Evolutionary conservation across 257 asterid species (phyloP).

Genomic region (Sherardia arvensis): DNA sequence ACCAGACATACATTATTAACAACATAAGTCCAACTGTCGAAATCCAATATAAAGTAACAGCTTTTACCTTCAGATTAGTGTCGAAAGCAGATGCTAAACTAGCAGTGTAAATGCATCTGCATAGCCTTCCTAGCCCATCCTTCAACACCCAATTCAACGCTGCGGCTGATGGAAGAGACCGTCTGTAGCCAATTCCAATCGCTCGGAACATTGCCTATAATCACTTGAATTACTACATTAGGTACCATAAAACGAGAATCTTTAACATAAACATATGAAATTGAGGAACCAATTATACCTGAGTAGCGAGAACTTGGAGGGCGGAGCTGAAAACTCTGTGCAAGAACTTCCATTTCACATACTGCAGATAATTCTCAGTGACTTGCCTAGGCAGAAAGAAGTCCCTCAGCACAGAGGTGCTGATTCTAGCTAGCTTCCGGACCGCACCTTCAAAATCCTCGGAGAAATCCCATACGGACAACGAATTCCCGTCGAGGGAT

Average conservation of each 20-base stretch:
- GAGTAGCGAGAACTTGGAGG: conserved; percentile 95
- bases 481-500: conserved; percentile 40
- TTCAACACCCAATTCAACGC: conserved; percentile 95
- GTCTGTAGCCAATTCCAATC: conserved; percentile 84
- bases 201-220: conserved; percentile 95
- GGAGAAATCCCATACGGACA: conserved; percentile 33
- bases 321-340: conserved; percentile 93
- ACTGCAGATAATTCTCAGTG: conserved; percentile 61
- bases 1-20: background rate
- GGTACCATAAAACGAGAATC: background rate
- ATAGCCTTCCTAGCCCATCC: conserved; percentile 90
- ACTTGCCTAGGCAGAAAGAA: conserved; percentile 75
- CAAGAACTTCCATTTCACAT: conserved; percentile 89
- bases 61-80: conserved; percentile 78
- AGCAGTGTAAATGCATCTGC: conserved; percentile 95
- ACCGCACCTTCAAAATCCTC: conserved; percentile 41
- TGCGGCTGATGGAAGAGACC: conserved; percentile 92
- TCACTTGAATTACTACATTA: conserved; percentile 14
- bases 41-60: background rate
- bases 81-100: conserved; percentile 88
- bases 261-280: background rate
- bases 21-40: background rate
- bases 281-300: conserved; percentile 30
- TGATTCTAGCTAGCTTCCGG: conserved; percentile 32
- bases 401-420: conserved; percentile 40